Conservation (phyloP, 371 early-diverging fungal genomes). For the Mortierella sp. region DNA sequence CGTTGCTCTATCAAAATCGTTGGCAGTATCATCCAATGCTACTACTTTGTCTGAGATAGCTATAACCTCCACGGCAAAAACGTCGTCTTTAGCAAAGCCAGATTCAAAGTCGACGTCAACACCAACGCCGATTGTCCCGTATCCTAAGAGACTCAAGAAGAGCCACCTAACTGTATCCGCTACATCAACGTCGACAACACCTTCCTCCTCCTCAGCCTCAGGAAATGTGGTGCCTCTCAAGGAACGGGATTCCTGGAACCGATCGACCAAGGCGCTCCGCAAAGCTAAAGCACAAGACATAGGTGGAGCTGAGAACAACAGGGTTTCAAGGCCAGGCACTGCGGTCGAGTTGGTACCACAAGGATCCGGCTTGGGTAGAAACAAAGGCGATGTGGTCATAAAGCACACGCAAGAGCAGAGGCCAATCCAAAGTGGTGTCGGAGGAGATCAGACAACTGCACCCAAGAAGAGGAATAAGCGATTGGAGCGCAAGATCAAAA, state of each 20-base stretch:
- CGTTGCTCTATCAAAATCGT: not conserved
- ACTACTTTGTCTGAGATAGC: not conserved
- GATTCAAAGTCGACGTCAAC: constrained; percentile 5
- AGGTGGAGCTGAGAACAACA: constrained; percentile 19
- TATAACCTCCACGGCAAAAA: not conserved
- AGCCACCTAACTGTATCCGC: not conserved
- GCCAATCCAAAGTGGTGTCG: not conserved
- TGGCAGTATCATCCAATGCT: not conserved
- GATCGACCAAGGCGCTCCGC: constrained; percentile 35
- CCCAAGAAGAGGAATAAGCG: constrained; percentile 53
- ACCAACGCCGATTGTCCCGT: constrained; percentile 36
- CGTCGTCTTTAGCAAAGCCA: constrained; percentile 2
- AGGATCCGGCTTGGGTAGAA: constrained; percentile 13
- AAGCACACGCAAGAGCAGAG: not conserved
- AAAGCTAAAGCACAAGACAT: constrained; percentile 41
- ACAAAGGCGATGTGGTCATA: constrained; percentile 9
- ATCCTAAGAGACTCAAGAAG: constrained; percentile 41
- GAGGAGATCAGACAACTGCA: not conserved
- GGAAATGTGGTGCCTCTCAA: constrained; percentile 25
- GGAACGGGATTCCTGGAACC: constrained; percentile 51
- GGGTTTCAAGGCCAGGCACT: constrained; percentile 12
- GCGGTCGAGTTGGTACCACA: constrained; percentile 39
- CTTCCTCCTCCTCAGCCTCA: no score
- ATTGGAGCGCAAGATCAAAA: constrained; percentile 48
- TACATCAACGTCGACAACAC: no score